These are phyloP conservation scores for Vitis hybrid DNA, from an alignment of 177 flowering plant species.

Conservation along the genomic window DNA sequence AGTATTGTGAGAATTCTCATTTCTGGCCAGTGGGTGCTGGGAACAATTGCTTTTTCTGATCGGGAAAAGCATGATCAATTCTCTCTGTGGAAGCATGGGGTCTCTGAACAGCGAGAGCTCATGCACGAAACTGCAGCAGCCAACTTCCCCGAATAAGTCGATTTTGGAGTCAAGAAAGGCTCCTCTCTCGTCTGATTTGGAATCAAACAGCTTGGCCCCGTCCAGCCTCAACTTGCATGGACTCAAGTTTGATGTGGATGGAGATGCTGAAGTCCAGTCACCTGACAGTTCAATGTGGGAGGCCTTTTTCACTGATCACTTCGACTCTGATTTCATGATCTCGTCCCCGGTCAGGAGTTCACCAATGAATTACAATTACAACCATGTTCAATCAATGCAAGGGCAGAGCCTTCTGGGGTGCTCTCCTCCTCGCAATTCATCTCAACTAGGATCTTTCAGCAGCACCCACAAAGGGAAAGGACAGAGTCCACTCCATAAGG, in stretches of 20 bases:
- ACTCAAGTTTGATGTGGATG: constrained; percentile 42
- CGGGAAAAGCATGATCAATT: constrained; percentile 36
- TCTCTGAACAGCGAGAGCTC: constrained; percentile 39
- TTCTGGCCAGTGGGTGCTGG: neutral
- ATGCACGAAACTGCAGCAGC: constrained; percentile 20
- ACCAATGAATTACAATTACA: constrained; percentile 22
- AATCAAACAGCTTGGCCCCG: constrained; percentile 35
- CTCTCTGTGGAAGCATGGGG: constrained; percentile 51
- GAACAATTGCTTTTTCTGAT: neutral
- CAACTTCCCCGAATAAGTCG: constrained; percentile 35
- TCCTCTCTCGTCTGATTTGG: constrained; percentile 26
- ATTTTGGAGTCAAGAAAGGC: constrained; percentile 32
- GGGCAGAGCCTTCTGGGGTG: constrained; percentile 36
- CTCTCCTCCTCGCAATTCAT: constrained; percentile 39
- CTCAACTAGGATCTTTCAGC: constrained; percentile 32
- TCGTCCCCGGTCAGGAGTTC: constrained; percentile 48
- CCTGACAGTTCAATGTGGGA: constrained; percentile 65
- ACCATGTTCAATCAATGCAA: constrained; percentile 30
- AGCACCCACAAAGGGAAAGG: constrained; percentile 40
- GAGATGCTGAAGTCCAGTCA: constrained; percentile 48
- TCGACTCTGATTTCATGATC: constrained; percentile 62
- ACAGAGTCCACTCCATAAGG: constrained; percentile 52
- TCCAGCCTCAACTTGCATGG: constrained; percentile 41
- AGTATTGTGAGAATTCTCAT: neutral
- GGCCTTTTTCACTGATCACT: constrained; percentile 51